Evolutionary conservation across 768 basidiomycete genomes (phyloP), one percentile per base, ranked within the genome.

Genomic region (Sporobolomyces phaffii): DNA sequence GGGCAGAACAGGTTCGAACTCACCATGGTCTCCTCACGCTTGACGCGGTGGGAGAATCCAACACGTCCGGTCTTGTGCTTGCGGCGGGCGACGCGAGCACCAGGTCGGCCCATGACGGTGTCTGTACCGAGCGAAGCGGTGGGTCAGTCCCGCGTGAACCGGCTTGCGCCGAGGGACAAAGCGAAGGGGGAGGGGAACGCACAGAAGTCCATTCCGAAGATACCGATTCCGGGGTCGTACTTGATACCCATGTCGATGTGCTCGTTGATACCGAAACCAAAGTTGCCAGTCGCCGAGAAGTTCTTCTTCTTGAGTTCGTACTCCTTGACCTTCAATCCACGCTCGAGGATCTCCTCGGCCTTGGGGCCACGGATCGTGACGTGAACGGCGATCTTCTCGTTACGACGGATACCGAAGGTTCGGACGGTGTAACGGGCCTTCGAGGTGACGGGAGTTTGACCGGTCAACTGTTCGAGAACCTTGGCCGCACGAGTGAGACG

Each of bases 401-500:
- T 99, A 82, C 96, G 90, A 79, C 96, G 89, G 84, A 99, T 99
- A 77, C 90, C 89, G 83, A 99, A 99, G 53, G 89, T 89, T 75
- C 94, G 92, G 80, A 98, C 91, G 77, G 96, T 98, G 88, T 94
- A 98, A 74, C 96, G 90, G 70, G 94, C 96, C 85, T 98, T 99
- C 79, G 93, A 97, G 74, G 93, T 96, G 75, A 99, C 94, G 77
- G 94, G 94, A 52, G 94, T 90, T 84, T 99, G 94, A 75, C 94
- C 94, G 75, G 94, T 99, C 71, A 99, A 87, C 81, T 99, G 94
- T 81, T 99, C 94, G 76, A 99, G 83, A 75, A 98, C 94, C 82
- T 99, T 99, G 79, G 94, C 93, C 57, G 94, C 94, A 82, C 94
- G 89, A 74, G 94, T 99, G 76, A 98, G 84, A 78, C 94, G 85